Evolutionary conservation across 1,139 yeast genomes (phyloP).

Genomic region (Meyerozyma athensensis): DNA sequence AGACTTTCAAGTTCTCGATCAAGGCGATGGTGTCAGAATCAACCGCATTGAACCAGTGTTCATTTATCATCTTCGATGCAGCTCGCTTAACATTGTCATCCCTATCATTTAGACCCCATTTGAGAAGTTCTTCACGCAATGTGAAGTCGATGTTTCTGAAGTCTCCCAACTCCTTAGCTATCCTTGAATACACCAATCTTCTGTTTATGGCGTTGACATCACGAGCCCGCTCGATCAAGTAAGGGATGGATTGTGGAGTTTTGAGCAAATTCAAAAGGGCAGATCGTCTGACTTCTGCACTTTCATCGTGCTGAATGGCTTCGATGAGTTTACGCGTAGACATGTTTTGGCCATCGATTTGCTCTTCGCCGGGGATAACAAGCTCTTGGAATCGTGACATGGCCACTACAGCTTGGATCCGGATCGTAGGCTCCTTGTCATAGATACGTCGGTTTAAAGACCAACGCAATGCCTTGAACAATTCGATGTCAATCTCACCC

Average conservation of each 20-base stretch:
- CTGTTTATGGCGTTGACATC: conserved; percentile 73
- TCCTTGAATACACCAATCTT: conserved; percentile 64
- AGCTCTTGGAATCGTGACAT: conserved; percentile 70
- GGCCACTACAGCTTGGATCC: conserved; percentile 81
- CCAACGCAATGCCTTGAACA: conserved; percentile 59
- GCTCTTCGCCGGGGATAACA: conserved; percentile 37
- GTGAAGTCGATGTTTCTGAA: conserved; percentile 55
- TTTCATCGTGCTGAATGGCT: conserved; percentile 70
- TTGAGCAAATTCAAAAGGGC: conserved; percentile 68
- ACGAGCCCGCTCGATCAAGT: conserved; percentile 74
- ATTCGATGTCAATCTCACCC: conserved; percentile 71
- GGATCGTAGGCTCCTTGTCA: conserved; percentile 75
- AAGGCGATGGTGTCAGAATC: conserved; percentile 70
- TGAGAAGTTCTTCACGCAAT: conserved; percentile 62
- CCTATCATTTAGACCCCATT: conserved; percentile 87
- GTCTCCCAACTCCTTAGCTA: conserved; percentile 65
- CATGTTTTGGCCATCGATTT: conserved; percentile 21
- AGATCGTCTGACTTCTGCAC: conserved; percentile 86
- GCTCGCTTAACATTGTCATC: conserved; percentile 70
- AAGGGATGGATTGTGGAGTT: conserved; percentile 49
- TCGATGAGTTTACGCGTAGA: conserved; percentile 45
- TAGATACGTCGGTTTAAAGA: conserved; percentile 60
- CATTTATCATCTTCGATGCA: conserved; percentile 64
- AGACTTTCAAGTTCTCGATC: conserved; percentile 65
- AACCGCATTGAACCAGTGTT: conserved; percentile 66